phyloP scores from a whole-genome alignment of 345 rosid species.

The Populus tremula region DNA sequence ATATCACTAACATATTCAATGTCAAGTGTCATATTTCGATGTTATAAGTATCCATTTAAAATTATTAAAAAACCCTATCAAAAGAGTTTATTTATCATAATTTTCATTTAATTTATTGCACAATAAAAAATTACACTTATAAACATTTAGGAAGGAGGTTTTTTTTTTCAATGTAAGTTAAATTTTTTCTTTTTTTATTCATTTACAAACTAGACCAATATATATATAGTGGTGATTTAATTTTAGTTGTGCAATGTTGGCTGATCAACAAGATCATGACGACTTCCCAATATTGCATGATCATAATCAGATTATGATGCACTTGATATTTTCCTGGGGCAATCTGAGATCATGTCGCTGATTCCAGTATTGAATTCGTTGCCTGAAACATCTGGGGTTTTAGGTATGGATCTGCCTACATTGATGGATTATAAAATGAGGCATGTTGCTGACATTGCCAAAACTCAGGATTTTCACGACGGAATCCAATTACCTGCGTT shows the following conservation, averaged over 20 bases:
- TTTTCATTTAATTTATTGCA: too few species aligned
- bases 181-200: too few species aligned
- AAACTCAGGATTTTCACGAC: conserved; percentile 22
- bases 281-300: conserved; percentile 12
- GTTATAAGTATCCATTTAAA: too few species aligned
- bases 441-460: conserved; percentile 13
- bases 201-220: too few species aligned
- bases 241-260: conserved; percentile 12
- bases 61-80: too few species aligned
- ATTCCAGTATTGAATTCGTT: conserved; percentile 10
- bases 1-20: too few species aligned
- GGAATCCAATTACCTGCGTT: conserved; percentile 28
- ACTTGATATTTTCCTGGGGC: conserved; percentile 14
- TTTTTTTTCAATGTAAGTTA: too few species aligned
- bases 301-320: background rate
- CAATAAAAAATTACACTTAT: too few species aligned
- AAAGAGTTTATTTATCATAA: too few species aligned
- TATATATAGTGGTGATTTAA: background rate
- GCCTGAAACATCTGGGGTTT: conserved; percentile 33
- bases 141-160: too few species aligned
- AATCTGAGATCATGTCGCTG: conserved; percentile 22
- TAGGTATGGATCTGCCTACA: conserved; percentile 31
- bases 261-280: background rate
- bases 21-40: too few species aligned
- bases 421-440: conserved; percentile 29